Evolutionary conservation across 257 asterid genomes (phyloP).

Genomic region (Mitragyna speciosa): DNA sequence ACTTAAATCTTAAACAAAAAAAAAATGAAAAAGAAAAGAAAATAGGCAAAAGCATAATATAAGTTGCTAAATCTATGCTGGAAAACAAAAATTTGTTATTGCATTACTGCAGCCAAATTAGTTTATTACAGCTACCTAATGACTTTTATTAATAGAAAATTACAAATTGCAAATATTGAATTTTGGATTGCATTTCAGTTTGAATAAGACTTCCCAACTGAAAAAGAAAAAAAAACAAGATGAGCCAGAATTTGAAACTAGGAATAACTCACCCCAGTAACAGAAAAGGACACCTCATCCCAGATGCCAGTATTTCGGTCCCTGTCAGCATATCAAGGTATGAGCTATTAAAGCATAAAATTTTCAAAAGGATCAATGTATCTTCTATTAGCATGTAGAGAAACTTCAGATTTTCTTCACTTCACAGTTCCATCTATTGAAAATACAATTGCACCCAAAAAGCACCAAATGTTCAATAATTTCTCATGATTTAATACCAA

Average conservation of each 20-base stretch:
- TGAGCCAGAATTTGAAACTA: conserved; percentile 6
- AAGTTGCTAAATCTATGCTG: not conserved
- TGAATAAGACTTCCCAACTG: not conserved
- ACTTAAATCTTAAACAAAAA: not conserved
- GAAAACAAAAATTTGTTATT: not conserved
- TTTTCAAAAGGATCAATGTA: not conserved
- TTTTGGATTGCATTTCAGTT: not conserved
- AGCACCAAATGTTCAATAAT: not conserved
- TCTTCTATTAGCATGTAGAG: too few species aligned
- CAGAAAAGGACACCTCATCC: conserved; percentile 91
- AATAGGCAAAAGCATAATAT: not conserved
- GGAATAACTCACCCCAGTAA: conserved; percentile 78
- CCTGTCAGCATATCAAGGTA: conserved; percentile 44
- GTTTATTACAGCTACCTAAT: not conserved
- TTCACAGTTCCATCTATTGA: not conserved
- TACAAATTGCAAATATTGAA: not conserved
- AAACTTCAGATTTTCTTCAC: not conserved
- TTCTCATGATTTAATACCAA: not conserved
- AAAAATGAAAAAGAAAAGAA: not conserved
- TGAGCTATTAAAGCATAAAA: conserved; percentile 3
- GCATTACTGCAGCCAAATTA: not conserved
- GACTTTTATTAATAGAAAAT: not conserved
- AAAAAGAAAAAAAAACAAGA: not conserved
- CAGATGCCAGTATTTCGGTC: conserved; percentile 98
- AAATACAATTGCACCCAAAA: too few species aligned